Evolutionary conservation across 1,139 yeast species (phyloP), one percentile per base, ranked within the genome.

Genomic region (Geotrichum phurueaensis): DNA sequence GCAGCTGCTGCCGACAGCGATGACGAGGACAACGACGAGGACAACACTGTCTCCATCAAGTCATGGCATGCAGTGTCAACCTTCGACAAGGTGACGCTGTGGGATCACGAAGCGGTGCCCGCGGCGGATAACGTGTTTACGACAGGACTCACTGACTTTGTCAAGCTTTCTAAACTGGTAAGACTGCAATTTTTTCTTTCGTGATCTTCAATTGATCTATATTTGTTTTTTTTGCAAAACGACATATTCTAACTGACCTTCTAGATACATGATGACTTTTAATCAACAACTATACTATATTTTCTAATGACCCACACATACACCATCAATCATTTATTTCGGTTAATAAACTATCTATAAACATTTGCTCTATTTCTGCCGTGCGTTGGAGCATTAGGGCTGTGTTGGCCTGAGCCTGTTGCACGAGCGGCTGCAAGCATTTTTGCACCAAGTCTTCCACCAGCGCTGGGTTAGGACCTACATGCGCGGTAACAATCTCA

Each of bases 161-260:
- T 63, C 12, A 53, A 60, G 20, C 62, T 71, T 4, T 65, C 73
- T 0, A 63, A 63, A 36, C 56, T 63, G 27, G 69, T 69, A 62
- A 60, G 69, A 25, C 6, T 6, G 6, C 6, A 4, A 25, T 25
- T 1, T 25, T 25, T 6, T 25, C 6, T 25, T 25, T 25, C 6
- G 29, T 6, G 29, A 25, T 25, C 29, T 61, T 45, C 45, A 13
- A 51, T 53, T 39, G 59, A 80, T 83, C 56, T 77, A 73, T 67
- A 75, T 79, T 53, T 81, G 76, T 59, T 84, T 31, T 13, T 20
- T 10, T 33, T 33, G 39, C 13, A 12, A 10, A 33, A 25, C 29
- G 29, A 25, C 6, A 25, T 25, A 25, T 25, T 25, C 29, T 25
- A 25, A 25, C 29, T 25, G 39, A 6, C 9, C 9, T 12, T 33